phyloP scores from a whole-genome alignment of 2,329 filamentous ascomycete species.

The Talaromyces islandicus region DNA sequence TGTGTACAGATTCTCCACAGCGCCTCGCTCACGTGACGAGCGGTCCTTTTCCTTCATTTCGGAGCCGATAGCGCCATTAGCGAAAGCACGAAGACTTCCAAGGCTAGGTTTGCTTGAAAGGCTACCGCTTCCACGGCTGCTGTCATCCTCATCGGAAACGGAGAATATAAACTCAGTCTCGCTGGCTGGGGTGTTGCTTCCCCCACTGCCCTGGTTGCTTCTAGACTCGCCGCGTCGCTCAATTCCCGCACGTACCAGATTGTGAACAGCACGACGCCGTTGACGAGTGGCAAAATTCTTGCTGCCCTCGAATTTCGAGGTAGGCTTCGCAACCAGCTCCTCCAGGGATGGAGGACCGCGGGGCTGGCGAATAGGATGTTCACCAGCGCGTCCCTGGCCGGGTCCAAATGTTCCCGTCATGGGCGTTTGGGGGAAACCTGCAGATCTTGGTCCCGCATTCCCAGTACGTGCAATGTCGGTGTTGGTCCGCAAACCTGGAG shows the following conservation, averaged over 20 bases:
- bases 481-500: constrained; percentile 49
- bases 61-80: constrained; percentile 80
- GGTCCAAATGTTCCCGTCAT: constrained; percentile 83
- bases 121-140: constrained; percentile 70
- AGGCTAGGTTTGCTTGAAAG: constrained; percentile 69
- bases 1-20: constrained; percentile 48
- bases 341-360: constrained; percentile 87
- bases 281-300: constrained; percentile 94
- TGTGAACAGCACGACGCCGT: constrained; percentile 85
- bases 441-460: constrained; percentile 69
- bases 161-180: constrained; percentile 68
- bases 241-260: constrained; percentile 81
- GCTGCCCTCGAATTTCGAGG: constrained; percentile 88
- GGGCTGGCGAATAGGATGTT: constrained; percentile 89
- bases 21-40: constrained; percentile 50
- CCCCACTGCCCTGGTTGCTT: constrained; percentile 57
- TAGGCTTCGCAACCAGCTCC: constrained; percentile 83
- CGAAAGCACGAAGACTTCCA: constrained; percentile 69
- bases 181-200: constrained; percentile 83
- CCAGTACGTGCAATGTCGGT: constrained; percentile 45
- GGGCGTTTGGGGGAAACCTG: constrained; percentile 73
- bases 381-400: constrained; percentile 85
- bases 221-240: constrained; percentile 71
- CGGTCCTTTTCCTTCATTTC: constrained; percentile 69
- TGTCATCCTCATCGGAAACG: constrained; percentile 65